These are phyloP conservation scores for Chlamydomonas eustigma DNA, from an alignment of 139 green algal species.

Conservation along the genomic window DNA sequence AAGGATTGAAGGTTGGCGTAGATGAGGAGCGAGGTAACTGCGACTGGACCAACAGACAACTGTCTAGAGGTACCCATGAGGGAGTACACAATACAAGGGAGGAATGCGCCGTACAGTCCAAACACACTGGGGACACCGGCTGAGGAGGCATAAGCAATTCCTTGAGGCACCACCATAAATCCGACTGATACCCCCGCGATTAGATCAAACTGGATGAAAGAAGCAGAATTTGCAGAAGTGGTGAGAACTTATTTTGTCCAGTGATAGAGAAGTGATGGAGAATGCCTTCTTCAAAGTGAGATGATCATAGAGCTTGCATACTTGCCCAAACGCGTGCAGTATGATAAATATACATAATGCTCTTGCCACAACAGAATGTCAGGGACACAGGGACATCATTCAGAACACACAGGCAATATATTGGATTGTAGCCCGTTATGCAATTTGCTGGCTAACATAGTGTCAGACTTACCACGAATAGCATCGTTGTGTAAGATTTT, in stretches of 20 bases:
- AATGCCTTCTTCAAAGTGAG: background rate
- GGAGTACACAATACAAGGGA: conserved; percentile 74
- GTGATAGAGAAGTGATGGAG: background rate
- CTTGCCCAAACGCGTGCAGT: background rate
- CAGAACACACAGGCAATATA: background rate
- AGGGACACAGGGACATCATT: background rate
- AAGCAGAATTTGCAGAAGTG: background rate
- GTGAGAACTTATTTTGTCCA: background rate
- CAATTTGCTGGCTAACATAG: background rate
- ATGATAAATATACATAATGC: background rate
- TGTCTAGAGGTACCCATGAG: conserved; percentile 58
- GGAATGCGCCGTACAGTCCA: conserved; percentile 86
- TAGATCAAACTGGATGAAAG: conserved; percentile 40
- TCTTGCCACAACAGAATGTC: background rate
- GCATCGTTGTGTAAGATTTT: background rate
- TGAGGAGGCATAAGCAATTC: conserved; percentile 69
- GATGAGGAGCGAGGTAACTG: conserved; percentile 38
- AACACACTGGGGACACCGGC: conserved; percentile 68
- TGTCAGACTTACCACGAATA: background rate
- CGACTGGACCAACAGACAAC: conserved; percentile 17
- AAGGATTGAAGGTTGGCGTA: conserved; percentile 20
- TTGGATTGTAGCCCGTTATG: background rate
- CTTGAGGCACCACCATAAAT: conserved; percentile 71
- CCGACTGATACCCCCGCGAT: conserved; percentile 64
- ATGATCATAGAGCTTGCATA: background rate